A percentile compares a stretch with the other conserved stretches of the same genome.
phyloP scores from a whole-genome alignment of 164 flowering plant genomes.

The Vitis rupestris region DNA sequence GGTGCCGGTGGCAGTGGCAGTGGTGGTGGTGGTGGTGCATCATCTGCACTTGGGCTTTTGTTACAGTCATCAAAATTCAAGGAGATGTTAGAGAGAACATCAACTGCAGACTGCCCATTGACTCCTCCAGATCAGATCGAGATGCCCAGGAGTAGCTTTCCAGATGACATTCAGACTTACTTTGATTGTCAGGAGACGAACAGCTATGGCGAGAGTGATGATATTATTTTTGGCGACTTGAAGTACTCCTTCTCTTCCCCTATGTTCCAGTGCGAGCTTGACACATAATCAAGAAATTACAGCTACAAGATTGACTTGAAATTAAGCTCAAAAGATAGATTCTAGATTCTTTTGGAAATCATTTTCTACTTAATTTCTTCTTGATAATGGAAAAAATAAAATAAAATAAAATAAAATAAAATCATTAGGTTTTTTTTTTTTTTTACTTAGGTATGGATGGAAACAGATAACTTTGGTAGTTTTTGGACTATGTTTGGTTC shows the following conservation, averaged over 20 bases:
- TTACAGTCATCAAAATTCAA: slow-evolving; percentile 56
- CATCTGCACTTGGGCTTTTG: slow-evolving; percentile 47
- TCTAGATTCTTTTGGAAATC: too few species aligned
- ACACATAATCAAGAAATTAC: slow-evolving; percentile 8
- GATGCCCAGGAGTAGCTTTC: slow-evolving; percentile 45
- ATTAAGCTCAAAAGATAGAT: neutral
- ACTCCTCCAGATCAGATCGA: slow-evolving; percentile 33
- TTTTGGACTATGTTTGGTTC: too few species aligned
- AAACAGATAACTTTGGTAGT: too few species aligned
- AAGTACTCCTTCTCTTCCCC: slow-evolving; percentile 23
- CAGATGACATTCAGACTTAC: slow-evolving; percentile 57
- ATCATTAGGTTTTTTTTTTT: too few species aligned
- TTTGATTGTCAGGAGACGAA: slow-evolving; percentile 41
- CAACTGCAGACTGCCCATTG: slow-evolving; percentile 27
- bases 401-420: neutral
- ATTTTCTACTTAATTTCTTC: too few species aligned
- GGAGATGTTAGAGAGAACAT: slow-evolving; percentile 52
- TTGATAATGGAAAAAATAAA: neutral
- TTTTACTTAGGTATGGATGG: too few species aligned
- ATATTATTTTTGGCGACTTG: slow-evolving; percentile 39
- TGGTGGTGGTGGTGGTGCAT: slow-evolving; percentile 2
- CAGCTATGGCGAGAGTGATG: slow-evolving; percentile 25
- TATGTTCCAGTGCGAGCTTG: slow-evolving; percentile 38
- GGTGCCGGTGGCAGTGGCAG: too few species aligned
- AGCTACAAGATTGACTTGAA: neutral